phyloP scores from a whole-genome alignment of 352 stramenopile species.

The Phytophthora sp. region DNA sequence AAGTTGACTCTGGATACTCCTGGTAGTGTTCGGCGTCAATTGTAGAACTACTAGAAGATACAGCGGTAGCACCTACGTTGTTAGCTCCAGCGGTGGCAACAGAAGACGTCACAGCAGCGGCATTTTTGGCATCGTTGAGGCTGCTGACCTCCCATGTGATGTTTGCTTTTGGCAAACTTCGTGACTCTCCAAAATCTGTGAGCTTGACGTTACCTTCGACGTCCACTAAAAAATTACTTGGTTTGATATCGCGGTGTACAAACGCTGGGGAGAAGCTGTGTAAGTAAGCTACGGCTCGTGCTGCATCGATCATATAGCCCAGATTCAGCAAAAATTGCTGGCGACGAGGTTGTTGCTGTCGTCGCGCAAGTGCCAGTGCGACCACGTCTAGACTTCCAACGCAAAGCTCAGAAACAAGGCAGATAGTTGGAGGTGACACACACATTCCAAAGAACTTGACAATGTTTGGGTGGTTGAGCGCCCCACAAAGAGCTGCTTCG shows the following conservation, averaged over 20 bases:
- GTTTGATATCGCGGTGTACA: slow-evolving; percentile 66
- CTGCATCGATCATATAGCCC: slow-evolving; percentile 67
- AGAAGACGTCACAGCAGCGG: slow-evolving; percentile 6
- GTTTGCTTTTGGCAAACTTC: slow-evolving; percentile 44
- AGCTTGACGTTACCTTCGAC: slow-evolving; percentile 51
- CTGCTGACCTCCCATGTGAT: slow-evolving; percentile 45
- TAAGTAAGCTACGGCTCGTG: slow-evolving; percentile 57
- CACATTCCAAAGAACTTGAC: slow-evolving; percentile 68
- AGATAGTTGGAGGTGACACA: slow-evolving; percentile 65
- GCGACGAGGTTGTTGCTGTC: slow-evolving; percentile 27
- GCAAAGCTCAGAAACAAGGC: slow-evolving; percentile 64
- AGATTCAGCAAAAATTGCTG: slow-evolving; percentile 64
- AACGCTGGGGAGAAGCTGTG: slow-evolving; percentile 67
- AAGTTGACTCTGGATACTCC: slow-evolving; percentile 29
- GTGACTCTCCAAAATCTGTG: slow-evolving; percentile 60
- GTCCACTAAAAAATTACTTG: slow-evolving; percentile 58
- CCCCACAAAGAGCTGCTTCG: slow-evolving; percentile 57
- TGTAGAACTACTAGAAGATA: slow-evolving; percentile 26
- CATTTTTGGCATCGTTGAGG: slow-evolving; percentile 29
- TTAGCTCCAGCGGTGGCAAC: slow-evolving; percentile 5
- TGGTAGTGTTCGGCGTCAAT: slow-evolving; percentile 39
- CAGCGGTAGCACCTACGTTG: too few species aligned
- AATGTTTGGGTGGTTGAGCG: slow-evolving; percentile 62
- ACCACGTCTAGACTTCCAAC: slow-evolving; percentile 56
- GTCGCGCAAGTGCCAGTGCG: slow-evolving; percentile 18